These are phyloP conservation scores for Chloris gayana DNA, from an alignment of 176 grass and related monocot genomes.

Conservation along the genomic window DNA sequence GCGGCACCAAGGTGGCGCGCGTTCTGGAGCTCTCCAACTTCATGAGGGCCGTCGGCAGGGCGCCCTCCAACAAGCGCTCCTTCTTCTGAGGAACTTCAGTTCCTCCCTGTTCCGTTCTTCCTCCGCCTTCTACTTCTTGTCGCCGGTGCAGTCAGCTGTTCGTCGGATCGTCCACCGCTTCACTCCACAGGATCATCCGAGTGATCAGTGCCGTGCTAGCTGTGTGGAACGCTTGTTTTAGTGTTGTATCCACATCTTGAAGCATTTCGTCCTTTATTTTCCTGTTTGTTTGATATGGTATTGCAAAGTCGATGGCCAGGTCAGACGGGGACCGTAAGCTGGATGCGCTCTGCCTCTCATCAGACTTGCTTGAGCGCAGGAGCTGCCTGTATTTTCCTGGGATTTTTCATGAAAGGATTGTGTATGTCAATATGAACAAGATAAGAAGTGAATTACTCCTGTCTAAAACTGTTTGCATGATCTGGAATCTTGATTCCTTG, in stretches of 20 bases:
- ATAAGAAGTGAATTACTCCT: constrained; percentile 24
- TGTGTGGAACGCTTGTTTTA: constrained; percentile 71
- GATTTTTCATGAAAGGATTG: constrained; percentile 32
- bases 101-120: not conserved
- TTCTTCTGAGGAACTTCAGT: constrained; percentile 55
- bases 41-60: constrained; percentile 91
- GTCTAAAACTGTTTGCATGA: not conserved
- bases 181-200: constrained; percentile 34
- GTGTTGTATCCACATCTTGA: constrained; percentile 59
- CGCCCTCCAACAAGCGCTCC: constrained; percentile 84
- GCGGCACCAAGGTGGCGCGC: constrained; percentile 88
- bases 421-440: constrained; percentile 51
- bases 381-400: constrained; percentile 39
- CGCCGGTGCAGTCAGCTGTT: not conserved
- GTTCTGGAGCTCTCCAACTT: constrained; percentile 85
- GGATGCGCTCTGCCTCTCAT: constrained; percentile 28
- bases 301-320: constrained; percentile 33
- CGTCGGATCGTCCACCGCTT: constrained; percentile 47
- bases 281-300: constrained; percentile 42
- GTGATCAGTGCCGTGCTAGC: constrained; percentile 36
- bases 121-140: not conserved
- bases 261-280: not conserved
- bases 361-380: constrained; percentile 9
- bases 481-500: not conserved
- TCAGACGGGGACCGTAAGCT: constrained; percentile 26